Percentiles rank a stretch among this genome's conserved stretches.
Conservation (phyloP, 805 yeast genomes). For the Candida quercuum region DNA sequence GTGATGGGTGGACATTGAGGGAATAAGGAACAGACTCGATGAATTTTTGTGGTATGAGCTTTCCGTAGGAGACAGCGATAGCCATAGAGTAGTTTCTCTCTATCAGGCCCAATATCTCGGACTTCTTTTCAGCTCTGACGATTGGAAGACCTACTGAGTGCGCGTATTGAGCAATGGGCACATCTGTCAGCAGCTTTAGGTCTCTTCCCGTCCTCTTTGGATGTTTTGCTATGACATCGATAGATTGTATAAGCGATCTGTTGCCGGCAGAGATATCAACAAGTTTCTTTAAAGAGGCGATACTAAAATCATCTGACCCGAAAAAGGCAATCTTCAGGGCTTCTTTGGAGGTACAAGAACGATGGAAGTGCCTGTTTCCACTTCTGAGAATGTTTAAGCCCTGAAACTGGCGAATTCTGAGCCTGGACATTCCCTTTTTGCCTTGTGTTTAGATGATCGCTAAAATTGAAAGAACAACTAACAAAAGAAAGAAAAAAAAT, state of each 20-base stretch:
- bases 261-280: slow-evolving; percentile 19
- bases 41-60: slow-evolving; percentile 63
- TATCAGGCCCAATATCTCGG: slow-evolving; percentile 31
- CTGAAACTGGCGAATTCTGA: too few species aligned
- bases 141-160: slow-evolving; percentile 28
- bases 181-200: slow-evolving; percentile 37
- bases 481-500: not conserved
- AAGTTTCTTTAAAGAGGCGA: slow-evolving; percentile 41
- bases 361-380: not conserved
- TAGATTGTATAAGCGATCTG: slow-evolving; percentile 20
- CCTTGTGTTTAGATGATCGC: too few species aligned
- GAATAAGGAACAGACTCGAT: slow-evolving; percentile 49
- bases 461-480: too few species aligned
- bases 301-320: slow-evolving; percentile 74
- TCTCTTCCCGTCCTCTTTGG: slow-evolving; percentile 65
- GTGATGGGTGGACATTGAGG: slow-evolving; percentile 87
- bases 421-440: too few species aligned
- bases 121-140: slow-evolving; percentile 45
- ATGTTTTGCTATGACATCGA: slow-evolving; percentile 60
- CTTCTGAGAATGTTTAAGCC: not conserved
- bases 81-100: slow-evolving; percentile 48
- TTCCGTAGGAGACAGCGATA: slow-evolving; percentile 91
- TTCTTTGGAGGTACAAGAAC: not conserved
- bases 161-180: slow-evolving; percentile 48
- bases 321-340: slow-evolving; percentile 50